These are phyloP conservation scores for Fraxinus sp. DNA, from an alignment of 305 asterid genomes.

Conservation along the genomic window DNA sequence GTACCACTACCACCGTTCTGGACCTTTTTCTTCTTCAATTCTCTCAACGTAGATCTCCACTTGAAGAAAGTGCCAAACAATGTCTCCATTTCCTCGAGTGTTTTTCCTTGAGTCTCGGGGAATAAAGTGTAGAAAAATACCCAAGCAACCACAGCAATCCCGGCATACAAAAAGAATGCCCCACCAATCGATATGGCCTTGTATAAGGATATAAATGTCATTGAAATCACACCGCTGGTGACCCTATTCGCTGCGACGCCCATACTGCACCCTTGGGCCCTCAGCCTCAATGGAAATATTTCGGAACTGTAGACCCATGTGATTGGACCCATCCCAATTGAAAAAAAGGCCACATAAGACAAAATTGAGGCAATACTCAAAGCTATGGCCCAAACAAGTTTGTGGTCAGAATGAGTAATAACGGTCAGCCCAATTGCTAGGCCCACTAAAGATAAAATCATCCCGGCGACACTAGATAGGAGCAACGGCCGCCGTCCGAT, in stretches of 20 bases:
- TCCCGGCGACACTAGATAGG: conserved; percentile 57
- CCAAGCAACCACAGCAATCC: conserved; percentile 49
- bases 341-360: conserved; percentile 61
- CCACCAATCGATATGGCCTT: conserved; percentile 54
- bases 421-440: conserved; percentile 50
- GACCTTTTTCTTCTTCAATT: conserved; percentile 31
- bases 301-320: conserved; percentile 80
- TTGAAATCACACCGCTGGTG: conserved; percentile 56
- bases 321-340: conserved; percentile 84
- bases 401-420: conserved; percentile 37
- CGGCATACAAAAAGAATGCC: conserved; percentile 54
- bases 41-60: conserved; percentile 53
- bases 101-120: conserved; percentile 76
- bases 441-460: conserved; percentile 43
- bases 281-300: conserved; percentile 52
- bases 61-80: conserved; percentile 60
- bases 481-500: conserved; percentile 65
- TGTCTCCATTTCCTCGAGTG: conserved; percentile 74
- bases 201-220: conserved; percentile 62
- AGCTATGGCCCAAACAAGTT: conserved; percentile 52
- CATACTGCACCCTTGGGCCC: conserved; percentile 74
- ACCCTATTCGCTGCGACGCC: conserved; percentile 60
- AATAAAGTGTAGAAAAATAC: conserved; percentile 51
- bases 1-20: conserved; percentile 18
- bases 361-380: conserved; percentile 35